phyloP scores from a whole-genome alignment of 2,329 filamentous ascomycete genomes.

The Colletotrichum sp. region DNA sequence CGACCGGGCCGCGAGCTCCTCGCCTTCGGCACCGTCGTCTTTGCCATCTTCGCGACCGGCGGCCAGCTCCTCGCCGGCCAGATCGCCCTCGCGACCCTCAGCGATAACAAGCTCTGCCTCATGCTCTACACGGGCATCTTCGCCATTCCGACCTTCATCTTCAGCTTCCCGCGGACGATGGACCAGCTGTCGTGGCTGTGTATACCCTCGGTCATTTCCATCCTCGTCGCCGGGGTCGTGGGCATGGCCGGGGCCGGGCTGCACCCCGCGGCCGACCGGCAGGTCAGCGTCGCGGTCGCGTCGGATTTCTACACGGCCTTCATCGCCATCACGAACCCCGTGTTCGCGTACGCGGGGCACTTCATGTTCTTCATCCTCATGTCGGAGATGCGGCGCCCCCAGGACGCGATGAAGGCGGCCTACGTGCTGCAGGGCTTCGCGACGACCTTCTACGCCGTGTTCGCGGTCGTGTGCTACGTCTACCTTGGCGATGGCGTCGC shows the following conservation, averaged over 20 bases:
- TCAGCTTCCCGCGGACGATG: constrained; percentile 53
- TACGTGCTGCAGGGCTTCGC: constrained; percentile 54
- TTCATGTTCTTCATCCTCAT: constrained; percentile 61
- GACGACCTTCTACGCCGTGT: constrained; percentile 55
- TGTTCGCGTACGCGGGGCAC: constrained; percentile 57
- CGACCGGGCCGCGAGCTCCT: constrained; percentile 55
- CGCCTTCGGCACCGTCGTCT: constrained; percentile 53
- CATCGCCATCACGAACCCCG: constrained; percentile 46
- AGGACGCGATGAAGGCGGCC: constrained; percentile 56
- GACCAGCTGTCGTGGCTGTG: constrained; percentile 53
- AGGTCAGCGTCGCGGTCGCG: constrained; percentile 40
- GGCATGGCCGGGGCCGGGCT: constrained; percentile 55
- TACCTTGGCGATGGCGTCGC: constrained; percentile 51
- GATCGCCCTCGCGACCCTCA: constrained; percentile 51
- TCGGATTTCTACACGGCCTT: constrained; percentile 36
- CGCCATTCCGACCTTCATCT: constrained; percentile 49
- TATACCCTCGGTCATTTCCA: constrained; percentile 48
- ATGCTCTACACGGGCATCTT: constrained; percentile 58
- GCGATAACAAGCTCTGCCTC: constrained; percentile 50
- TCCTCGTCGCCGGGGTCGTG: constrained; percentile 54
- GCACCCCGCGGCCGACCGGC: constrained; percentile 39
- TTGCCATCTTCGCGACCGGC: constrained; percentile 56
- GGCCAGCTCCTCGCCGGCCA: constrained; percentile 57
- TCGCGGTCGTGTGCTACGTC: constrained; percentile 55
- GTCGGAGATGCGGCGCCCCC: constrained; percentile 56